Conservation (phyloP, 306 rosid species). For the Vachellia collinsii region DNA sequence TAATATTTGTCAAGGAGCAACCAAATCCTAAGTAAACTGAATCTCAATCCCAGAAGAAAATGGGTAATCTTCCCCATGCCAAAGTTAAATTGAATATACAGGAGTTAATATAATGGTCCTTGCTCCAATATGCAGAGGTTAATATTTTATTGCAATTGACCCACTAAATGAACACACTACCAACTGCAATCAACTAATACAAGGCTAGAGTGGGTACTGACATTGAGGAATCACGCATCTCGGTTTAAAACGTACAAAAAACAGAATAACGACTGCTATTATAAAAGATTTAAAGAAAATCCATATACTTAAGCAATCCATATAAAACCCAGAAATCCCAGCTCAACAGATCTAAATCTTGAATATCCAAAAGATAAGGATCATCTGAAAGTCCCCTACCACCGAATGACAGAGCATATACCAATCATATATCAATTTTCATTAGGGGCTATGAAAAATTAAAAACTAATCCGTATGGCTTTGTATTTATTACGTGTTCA, state of each 20-base stretch:
- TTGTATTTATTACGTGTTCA: not conserved
- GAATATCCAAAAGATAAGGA: not conserved
- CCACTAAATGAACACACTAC: not conserved
- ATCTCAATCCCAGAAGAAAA: not conserved
- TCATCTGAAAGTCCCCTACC: not conserved
- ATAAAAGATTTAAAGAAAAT: not conserved
- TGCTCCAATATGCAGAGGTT: not conserved
- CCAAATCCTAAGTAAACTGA: not conserved
- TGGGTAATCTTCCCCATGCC: not conserved
- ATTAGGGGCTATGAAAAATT: not conserved
- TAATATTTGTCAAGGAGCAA: not conserved
- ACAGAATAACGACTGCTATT: not conserved
- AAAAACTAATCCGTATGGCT: conserved; percentile 18
- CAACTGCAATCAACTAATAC: not conserved
- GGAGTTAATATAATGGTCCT: not conserved
- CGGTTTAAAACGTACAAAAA: not conserved
- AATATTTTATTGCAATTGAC: not conserved
- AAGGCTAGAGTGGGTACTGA: not conserved
- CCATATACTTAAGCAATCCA: not conserved
- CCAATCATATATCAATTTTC: not conserved
- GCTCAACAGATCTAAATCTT: not conserved
- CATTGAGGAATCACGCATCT: not conserved
- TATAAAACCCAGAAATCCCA: conserved; percentile 2
- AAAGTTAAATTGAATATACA: not conserved
- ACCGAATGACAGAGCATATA: not conserved